These are phyloP conservation scores for Yarrowia porcina DNA, from an alignment of 805 yeast species.

Conservation along the genomic window DNA sequence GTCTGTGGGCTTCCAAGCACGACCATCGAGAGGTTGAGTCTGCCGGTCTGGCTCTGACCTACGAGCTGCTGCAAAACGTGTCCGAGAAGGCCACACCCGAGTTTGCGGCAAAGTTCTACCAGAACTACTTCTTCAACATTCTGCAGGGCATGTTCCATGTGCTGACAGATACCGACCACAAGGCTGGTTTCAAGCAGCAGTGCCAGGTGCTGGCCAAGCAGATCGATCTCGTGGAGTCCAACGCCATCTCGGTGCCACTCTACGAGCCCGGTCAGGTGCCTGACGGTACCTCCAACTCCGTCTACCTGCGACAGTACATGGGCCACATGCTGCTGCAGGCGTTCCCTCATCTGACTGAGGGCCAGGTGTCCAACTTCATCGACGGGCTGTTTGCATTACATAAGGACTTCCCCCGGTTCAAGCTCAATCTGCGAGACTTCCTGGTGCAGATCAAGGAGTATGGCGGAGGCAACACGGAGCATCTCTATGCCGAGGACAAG, in stretches of 20 bases:
- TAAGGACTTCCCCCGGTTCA: slow-evolving; percentile 70
- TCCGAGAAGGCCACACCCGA: slow-evolving; percentile 67
- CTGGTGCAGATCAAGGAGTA: slow-evolving; percentile 91
- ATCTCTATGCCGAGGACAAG: slow-evolving; percentile 89
- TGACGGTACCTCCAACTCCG: slow-evolving; percentile 76
- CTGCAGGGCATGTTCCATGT: slow-evolving; percentile 90
- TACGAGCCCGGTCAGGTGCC: slow-evolving; percentile 73
- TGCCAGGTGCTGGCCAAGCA: slow-evolving; percentile 78
- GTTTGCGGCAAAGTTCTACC: slow-evolving; percentile 81
- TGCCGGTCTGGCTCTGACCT: slow-evolving; percentile 77
- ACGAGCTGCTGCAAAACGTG: slow-evolving; percentile 81
- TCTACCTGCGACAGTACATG: slow-evolving; percentile 73
- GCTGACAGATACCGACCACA: slow-evolving; percentile 94
- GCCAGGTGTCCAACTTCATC: slow-evolving; percentile 78
- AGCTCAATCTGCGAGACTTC: slow-evolving; percentile 87
- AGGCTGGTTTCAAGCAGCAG: slow-evolving; percentile 90
- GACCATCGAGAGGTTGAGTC: slow-evolving; percentile 96
- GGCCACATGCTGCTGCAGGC: slow-evolving; percentile 79
- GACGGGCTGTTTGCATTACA: slow-evolving; percentile 68
- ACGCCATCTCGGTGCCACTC: slow-evolving; percentile 71
- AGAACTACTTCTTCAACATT: slow-evolving; percentile 82
- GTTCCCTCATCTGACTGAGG: slow-evolving; percentile 85
- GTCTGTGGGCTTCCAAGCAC: slow-evolving; percentile 97
- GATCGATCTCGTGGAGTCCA: slow-evolving; percentile 75
- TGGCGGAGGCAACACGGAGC: slow-evolving; percentile 89